A percentile compares a stretch with the other conserved stretches of the same genome.
Conservation (phyloP, 2,329 filamentous ascomycete genomes). For the Ophiobolus disseminans region DNA sequence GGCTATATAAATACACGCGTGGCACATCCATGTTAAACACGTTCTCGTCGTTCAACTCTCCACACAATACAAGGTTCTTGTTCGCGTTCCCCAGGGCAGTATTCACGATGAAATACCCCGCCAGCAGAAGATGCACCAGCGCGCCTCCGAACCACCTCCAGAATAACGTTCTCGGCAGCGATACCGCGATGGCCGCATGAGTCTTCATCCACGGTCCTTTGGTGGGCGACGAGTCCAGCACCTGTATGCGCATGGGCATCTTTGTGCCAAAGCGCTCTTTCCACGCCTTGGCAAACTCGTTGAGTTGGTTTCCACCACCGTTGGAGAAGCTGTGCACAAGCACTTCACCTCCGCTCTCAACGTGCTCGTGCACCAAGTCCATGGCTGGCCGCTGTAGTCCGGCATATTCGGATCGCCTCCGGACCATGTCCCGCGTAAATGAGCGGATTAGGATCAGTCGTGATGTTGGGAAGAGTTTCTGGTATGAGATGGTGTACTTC, state of each 20-base stretch:
- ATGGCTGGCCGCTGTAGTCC: slow-evolving; percentile 34
- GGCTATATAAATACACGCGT: slow-evolving; percentile 66
- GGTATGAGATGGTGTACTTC: slow-evolving; percentile 46
- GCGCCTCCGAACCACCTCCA: slow-evolving; percentile 35
- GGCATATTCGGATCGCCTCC: slow-evolving; percentile 19
- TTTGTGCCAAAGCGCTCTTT: slow-evolving; percentile 17
- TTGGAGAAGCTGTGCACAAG: slow-evolving; percentile 48
- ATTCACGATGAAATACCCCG: slow-evolving; percentile 26
- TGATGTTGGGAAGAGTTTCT: slow-evolving; percentile 38
- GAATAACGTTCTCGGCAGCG: slow-evolving; percentile 32
- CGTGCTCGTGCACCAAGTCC: slow-evolving; percentile 32
- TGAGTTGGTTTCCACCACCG: slow-evolving; percentile 44
- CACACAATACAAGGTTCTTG: slow-evolving; percentile 35
- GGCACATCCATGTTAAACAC: slow-evolving; percentile 47
- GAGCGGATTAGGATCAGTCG: slow-evolving; percentile 42
- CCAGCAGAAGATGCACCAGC: slow-evolving; percentile 39
- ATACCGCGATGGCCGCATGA: slow-evolving; percentile 38
- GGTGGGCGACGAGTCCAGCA: slow-evolving; percentile 46
- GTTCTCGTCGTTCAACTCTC: slow-evolving; percentile 37
- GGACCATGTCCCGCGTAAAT: slow-evolving; percentile 41
- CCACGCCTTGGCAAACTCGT: slow-evolving; percentile 44
- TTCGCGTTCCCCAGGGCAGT: slow-evolving; percentile 27
- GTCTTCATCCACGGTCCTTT: slow-evolving; percentile 41
- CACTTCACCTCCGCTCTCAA: slow-evolving; percentile 29
- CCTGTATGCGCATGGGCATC: slow-evolving; percentile 39